Evolutionary conservation across 805 yeast genomes (phyloP).

Genomic region (Teunomyces lycoperdinae): DNA sequence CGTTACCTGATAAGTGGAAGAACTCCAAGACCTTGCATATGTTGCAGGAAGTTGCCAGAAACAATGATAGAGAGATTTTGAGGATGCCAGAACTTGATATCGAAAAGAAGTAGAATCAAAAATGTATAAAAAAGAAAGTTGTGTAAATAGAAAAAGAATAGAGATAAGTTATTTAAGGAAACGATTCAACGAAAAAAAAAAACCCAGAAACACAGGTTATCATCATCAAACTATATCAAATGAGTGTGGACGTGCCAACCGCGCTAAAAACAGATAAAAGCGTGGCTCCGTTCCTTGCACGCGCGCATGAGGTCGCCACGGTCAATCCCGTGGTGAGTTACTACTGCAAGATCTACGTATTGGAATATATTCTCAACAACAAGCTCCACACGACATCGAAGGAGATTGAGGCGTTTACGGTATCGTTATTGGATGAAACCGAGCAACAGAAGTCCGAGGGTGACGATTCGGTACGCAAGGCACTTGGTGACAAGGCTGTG

Average conservation of each 20-base stretch:
- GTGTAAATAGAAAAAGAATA: neutral
- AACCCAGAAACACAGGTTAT: neutral
- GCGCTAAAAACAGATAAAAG: constrained; percentile 30
- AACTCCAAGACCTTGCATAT: constrained; percentile 57
- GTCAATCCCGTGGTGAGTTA: constrained; percentile 70
- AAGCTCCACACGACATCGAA: constrained; percentile 56
- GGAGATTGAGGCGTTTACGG: constrained; percentile 58
- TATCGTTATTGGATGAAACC: constrained; percentile 63
- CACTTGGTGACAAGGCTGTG: constrained; percentile 51
- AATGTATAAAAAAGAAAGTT: neutral
- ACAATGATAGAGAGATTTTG: constrained; percentile 66
- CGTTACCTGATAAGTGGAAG: constrained; percentile 86
- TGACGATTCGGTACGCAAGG: constrained; percentile 41
- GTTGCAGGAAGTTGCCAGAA: constrained; percentile 73
- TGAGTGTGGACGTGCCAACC: constrained; percentile 19
- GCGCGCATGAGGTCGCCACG: constrained; percentile 55
- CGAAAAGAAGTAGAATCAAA: neutral
- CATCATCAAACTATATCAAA: neutral
- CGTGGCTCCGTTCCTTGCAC: constrained; percentile 46
- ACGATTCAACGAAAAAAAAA: too few species aligned
- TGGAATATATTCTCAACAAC: constrained; percentile 63
- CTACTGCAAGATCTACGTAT: constrained; percentile 65
- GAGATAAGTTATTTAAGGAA: neutral
- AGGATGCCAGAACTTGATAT: constrained; percentile 65
- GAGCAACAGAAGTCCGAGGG: constrained; percentile 53